Conservation (phyloP, 2,329 filamentous ascomycete genomes). For the Colletotrichum caudatum region DNA sequence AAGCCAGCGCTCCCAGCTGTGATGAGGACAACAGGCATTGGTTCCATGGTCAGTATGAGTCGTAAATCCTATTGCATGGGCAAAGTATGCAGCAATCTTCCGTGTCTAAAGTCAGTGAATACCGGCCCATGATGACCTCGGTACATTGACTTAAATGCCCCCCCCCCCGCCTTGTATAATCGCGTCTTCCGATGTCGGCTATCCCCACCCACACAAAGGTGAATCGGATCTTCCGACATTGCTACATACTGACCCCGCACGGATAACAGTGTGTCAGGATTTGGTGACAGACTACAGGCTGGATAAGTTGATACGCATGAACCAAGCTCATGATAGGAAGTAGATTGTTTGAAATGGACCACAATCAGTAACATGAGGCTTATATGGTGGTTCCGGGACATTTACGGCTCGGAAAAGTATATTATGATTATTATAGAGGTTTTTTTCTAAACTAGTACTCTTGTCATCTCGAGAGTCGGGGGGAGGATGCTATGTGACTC, state of each 20-base stretch:
- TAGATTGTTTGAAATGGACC: neutral
- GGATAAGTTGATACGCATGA: neutral
- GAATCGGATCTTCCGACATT: conserved; percentile 1
- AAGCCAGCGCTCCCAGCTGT: conserved; percentile 63
- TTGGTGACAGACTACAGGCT: neutral
- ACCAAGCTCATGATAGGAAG: neutral
- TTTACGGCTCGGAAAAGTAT: neutral
- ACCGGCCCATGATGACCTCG: neutral
- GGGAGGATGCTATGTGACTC: no score
- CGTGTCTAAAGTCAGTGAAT: neutral
- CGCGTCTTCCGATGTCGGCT: neutral
- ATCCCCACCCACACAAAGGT: neutral
- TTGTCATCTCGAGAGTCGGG: neutral
- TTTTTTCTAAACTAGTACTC: neutral
- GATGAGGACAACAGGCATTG: conserved; percentile 48
- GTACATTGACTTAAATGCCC: neutral
- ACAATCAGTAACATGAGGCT: neutral
- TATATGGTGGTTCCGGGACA: neutral
- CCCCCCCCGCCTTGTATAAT: neutral
- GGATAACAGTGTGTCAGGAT: neutral
- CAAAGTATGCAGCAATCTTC: neutral
- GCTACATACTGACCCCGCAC: neutral
- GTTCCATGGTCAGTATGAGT: neutral
- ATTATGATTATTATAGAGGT: no score
- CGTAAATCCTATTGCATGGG: neutral